Evolutionary conservation across 2,329 filamentous ascomycete genomes (phyloP), one percentile per base, ranked within the genome.

Genomic region (Colletotrichum gloeosporioides): DNA sequence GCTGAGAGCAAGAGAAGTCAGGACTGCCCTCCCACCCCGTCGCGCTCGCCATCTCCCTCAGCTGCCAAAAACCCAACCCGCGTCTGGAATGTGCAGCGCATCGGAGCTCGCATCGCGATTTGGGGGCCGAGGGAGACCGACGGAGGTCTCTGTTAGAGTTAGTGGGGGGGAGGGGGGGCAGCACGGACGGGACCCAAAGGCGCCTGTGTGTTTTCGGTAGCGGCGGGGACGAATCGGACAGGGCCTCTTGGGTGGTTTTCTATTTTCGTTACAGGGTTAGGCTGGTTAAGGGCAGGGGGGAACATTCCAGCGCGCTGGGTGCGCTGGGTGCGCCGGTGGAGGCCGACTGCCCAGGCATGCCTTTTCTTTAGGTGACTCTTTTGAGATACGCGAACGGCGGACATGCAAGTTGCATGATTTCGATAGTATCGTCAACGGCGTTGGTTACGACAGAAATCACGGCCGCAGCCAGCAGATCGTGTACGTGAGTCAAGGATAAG

Each of bases 201-300:
- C n/a, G 44, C 44, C 44, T 22, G 49, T 31, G n/a, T 32, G 32
- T 27, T n/a, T 25, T 44, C 55, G 71, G 64, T n/a, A 62, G 55
- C 65, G 13, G 65, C 71, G 64, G 36, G 55, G 29, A 49, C 55
- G 64, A 39, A 62, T 69, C 34, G 49, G 61, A 68, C 73, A 76
- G 63, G 64, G 73, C 16, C 55, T 68, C 44, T 64, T 44, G 44
- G 63, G 69, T 63, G 69, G 71, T 64, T 69, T 69, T 73, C 73
- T 76, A 76, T 73, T 76, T 73, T 44, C 3, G 69, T 55, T 62
- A 34, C 53, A 73, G 73, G 69, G 55, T 22, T 59, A 29, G 10
- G 62, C 55, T n/a, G 69, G 62, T 62, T 6, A 55, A 49, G 34
- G 31, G n/a, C 59, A 62, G 32, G 59, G 55, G 22, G 39, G 27